phyloP scores from a whole-genome alignment of 1,284 basidiomycete species.

The Mixia osmundae region DNA sequence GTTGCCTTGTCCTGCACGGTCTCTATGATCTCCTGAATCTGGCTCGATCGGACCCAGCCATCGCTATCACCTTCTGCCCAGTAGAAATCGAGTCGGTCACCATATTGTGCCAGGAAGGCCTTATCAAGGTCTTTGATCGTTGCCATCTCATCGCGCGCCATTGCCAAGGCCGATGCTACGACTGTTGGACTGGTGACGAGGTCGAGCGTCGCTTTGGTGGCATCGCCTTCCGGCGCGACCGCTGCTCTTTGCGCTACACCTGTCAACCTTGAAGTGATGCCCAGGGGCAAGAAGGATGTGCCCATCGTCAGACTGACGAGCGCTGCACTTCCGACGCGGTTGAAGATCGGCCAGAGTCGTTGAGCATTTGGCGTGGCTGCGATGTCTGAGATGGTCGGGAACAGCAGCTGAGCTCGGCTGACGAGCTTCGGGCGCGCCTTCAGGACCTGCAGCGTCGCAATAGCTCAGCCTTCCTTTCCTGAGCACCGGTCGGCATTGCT shows the following conservation, averaged over 20 bases:
- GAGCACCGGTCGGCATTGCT: not conserved
- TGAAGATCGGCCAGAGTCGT: constrained; percentile 2
- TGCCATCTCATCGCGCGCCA: constrained; percentile 6
- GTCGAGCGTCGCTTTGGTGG: constrained; percentile 1
- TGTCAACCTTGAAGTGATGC: not conserved
- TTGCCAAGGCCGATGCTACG: constrained; percentile 3
- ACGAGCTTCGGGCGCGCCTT: constrained; percentile 1
- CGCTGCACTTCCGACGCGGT: no score
- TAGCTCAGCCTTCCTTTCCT: not conserved
- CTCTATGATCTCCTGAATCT: not conserved
- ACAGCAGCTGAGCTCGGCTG: constrained; percentile 2
- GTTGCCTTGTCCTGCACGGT: constrained; percentile 2
- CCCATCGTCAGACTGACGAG: not conserved
- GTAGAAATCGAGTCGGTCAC: constrained; percentile 2
- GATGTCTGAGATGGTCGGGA: constrained; percentile 4
- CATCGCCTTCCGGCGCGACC: constrained; percentile 1
- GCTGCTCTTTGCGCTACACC: not conserved
- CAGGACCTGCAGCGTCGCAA: constrained; percentile 2
- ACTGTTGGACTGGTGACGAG: constrained; percentile 1
- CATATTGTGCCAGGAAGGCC: not conserved
- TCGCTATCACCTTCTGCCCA: constrained; percentile 4
- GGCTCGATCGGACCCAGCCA: constrained; percentile 3
- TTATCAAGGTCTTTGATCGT: constrained; percentile 4
- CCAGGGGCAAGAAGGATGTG: not conserved
- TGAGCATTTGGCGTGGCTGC: constrained; percentile 3